phyloP scores from a whole-genome alignment of 805 yeast species.

The Candida nanaspora region DNA sequence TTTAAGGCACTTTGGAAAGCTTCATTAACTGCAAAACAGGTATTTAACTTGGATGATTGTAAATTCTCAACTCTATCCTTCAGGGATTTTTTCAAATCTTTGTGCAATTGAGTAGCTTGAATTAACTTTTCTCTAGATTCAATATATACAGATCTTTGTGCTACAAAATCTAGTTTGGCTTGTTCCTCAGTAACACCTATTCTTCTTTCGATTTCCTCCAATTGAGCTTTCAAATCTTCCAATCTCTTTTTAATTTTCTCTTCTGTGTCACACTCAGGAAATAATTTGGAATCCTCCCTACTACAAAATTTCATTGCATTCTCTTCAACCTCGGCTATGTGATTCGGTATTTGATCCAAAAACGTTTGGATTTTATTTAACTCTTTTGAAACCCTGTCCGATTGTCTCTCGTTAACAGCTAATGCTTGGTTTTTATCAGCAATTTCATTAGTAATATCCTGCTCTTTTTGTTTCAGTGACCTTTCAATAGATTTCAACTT shows the following conservation, averaged over 20 bases:
- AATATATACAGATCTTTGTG: slow-evolving; percentile 34
- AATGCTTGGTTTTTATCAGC: background rate
- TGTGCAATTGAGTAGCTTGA: slow-evolving; percentile 24
- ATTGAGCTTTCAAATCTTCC: slow-evolving; percentile 34
- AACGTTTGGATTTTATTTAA: no score
- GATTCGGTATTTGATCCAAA: background rate
- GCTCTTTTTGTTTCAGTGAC: background rate
- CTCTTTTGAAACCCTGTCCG: background rate
- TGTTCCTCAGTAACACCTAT: slow-evolving; percentile 52
- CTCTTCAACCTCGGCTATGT: background rate
- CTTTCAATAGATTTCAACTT: background rate
- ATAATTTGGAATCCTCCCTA: slow-evolving; percentile 35
- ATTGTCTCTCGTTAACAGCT: background rate
- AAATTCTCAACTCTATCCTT: slow-evolving; percentile 36
- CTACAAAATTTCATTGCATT: slow-evolving; percentile 28
- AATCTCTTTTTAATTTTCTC: slow-evolving; percentile 46
- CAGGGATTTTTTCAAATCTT: slow-evolving; percentile 29
- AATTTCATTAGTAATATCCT: background rate
- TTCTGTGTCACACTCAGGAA: slow-evolving; percentile 30
- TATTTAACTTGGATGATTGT: slow-evolving; percentile 29
- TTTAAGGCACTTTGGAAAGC: slow-evolving; percentile 56
- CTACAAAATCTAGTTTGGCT: slow-evolving; percentile 40
- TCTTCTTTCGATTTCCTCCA: slow-evolving; percentile 44
- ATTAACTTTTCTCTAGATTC: slow-evolving; percentile 34
- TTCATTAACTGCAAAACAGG: slow-evolving; percentile 41